These are phyloP conservation scores for Fagopyrum esculentum DNA, from an alignment of 148 eudicot species.

Conservation along the genomic window DNA sequence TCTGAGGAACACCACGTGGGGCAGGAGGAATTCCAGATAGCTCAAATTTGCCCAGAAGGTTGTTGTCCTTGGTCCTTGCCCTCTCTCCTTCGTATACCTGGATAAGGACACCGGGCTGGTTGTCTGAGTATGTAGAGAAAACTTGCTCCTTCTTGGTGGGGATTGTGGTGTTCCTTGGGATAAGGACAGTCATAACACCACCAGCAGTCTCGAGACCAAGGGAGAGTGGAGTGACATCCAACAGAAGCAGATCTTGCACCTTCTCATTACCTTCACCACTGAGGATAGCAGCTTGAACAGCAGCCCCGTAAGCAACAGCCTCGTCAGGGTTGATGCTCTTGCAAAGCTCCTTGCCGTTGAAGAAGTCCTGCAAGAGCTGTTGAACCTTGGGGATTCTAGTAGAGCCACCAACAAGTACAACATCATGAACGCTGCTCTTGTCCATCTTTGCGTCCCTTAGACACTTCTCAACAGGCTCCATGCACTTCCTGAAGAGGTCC, in stretches of 20 bases:
- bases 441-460: slow-evolving; percentile 14
- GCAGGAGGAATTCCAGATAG: slow-evolving; percentile 13
- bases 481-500: slow-evolving; percentile 17
- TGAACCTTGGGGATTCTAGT: slow-evolving; percentile 16
- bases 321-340: slow-evolving; percentile 18
- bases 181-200: slow-evolving; percentile 16
- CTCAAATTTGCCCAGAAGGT: slow-evolving; percentile 16
- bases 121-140: slow-evolving; percentile 14
- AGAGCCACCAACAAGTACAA: slow-evolving; percentile 17
- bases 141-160: slow-evolving; percentile 19
- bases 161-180: slow-evolving; percentile 18
- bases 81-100: slow-evolving; percentile 17
- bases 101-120: slow-evolving; percentile 17
- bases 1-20: slow-evolving; percentile 15
- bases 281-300: slow-evolving; percentile 14
- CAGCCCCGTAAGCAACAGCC: slow-evolving; percentile 18
- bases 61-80: slow-evolving; percentile 19
- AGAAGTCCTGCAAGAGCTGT: slow-evolving; percentile 15
- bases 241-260: slow-evolving; percentile 10
- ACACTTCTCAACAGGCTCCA: slow-evolving; percentile 19
- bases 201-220: slow-evolving; percentile 17
- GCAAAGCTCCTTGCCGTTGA: slow-evolving; percentile 18
- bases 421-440: slow-evolving; percentile 16
- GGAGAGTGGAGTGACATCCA: slow-evolving; percentile 14
- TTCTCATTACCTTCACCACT: slow-evolving; percentile 14